phyloP scores from a whole-genome alignment of 1,284 basidiomycete species.

The Apiotrichum brassicae region DNA sequence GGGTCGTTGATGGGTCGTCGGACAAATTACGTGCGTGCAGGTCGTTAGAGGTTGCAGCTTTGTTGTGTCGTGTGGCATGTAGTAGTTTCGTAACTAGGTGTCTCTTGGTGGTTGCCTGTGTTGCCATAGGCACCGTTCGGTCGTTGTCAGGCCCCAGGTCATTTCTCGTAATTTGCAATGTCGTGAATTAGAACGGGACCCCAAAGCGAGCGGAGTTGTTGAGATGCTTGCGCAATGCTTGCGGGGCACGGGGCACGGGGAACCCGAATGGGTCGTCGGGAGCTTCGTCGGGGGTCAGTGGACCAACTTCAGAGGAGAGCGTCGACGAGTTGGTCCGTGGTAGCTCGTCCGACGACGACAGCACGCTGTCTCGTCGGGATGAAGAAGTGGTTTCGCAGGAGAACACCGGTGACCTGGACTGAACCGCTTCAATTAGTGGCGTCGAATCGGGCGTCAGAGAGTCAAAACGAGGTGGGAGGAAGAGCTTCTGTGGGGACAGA shows the following conservation, averaged over 20 bases:
- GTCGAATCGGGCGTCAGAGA: background rate
- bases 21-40: too few relatives aligned
- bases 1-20: too few relatives aligned
- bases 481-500: background rate
- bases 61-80: too few relatives aligned
- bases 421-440: background rate
- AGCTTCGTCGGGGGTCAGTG: slow-evolving; percentile 7
- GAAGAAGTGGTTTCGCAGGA: background rate
- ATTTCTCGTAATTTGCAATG: background rate
- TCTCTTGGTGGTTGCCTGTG: too few relatives aligned
- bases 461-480: background rate
- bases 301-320: slow-evolving; percentile 4
- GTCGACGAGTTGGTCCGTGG: background rate
- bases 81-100: too few relatives aligned
- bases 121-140: too few relatives aligned
- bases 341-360: background rate
- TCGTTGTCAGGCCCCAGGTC: background rate
- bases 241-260: background rate
- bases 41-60: too few relatives aligned
- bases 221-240: background rate
- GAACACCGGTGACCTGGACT: background rate
- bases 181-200: slow-evolving; percentile 1
- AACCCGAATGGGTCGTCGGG: slow-evolving; percentile 47
- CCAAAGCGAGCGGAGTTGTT: background rate
- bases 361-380: background rate